These are phyloP conservation scores for Dacryopinax spathularia DNA, from an alignment of 768 basidiomycete genomes.

Conservation along the genomic window DNA sequence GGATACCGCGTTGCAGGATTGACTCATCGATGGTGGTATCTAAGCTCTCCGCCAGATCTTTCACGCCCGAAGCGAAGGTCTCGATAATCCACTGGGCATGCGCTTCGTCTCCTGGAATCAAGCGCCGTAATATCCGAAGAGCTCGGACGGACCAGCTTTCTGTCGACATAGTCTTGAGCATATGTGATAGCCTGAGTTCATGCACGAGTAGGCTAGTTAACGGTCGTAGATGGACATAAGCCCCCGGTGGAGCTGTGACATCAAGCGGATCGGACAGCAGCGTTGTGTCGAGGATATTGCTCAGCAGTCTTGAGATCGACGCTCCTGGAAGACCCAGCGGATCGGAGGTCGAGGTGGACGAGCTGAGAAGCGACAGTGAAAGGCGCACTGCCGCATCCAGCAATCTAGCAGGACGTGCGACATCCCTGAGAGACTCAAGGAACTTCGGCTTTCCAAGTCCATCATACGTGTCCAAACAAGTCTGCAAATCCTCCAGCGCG, in stretches of 20 bases:
- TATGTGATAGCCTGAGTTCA: conserved; percentile 48
- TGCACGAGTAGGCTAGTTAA: conserved; percentile 39
- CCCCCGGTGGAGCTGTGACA: conserved; percentile 16
- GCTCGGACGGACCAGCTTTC: conserved; percentile 49
- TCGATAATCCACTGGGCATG: conserved; percentile 32
- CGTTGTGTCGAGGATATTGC: neutral
- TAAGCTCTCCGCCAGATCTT: neutral
- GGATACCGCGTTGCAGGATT: neutral
- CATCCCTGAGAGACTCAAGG: neutral
- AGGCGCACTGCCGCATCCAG: neutral
- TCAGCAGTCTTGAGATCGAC: neutral
- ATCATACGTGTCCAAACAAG: conserved; percentile 7
- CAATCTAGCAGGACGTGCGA: conserved; percentile 5
- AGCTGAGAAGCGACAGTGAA: neutral
- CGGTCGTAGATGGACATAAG: conserved; percentile 33
- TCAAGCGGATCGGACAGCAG: neutral
- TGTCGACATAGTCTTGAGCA: conserved; percentile 33
- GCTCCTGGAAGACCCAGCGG: neutral
- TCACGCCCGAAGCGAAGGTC: conserved; percentile 5
- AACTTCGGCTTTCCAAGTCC: neutral
- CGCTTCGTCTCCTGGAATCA: conserved; percentile 66
- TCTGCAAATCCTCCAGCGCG: conserved; percentile 4
- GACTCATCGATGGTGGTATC: neutral
- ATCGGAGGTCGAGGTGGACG: neutral
- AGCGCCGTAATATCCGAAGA: conserved; percentile 37